These are phyloP conservation scores for Cymodocea nodosa DNA, from an alignment of 116 monocot genomes.

Conservation along the genomic window DNA sequence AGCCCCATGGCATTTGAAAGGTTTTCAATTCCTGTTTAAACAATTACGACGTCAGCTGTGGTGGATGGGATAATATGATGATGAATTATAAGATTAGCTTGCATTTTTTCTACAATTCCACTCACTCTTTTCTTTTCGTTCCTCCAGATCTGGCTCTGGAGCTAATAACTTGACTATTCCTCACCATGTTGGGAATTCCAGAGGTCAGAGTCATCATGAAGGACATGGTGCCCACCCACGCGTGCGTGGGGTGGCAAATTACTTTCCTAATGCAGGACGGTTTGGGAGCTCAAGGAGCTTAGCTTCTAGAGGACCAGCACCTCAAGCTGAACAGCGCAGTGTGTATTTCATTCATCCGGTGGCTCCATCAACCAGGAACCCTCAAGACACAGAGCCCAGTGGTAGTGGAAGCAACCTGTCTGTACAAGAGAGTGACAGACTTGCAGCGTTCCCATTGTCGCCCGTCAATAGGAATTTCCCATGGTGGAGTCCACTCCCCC, in stretches of 20 bases:
- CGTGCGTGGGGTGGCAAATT: not conserved
- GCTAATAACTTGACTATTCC: conserved; percentile 23
- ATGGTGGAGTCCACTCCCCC: conserved; percentile 32
- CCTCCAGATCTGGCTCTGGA: conserved; percentile 29
- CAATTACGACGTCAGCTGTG: no score
- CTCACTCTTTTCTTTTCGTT: not conserved
- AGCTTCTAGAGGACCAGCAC: conserved; percentile 15
- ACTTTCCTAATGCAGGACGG: conserved; percentile 7
- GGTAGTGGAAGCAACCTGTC: conserved; percentile 25
- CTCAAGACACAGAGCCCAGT: conserved; percentile 15
- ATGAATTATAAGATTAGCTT: no score
- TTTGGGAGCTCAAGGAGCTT: conserved; percentile 18
- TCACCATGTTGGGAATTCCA: conserved; percentile 17
- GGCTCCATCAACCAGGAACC: conserved; percentile 14
- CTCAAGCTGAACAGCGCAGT: conserved; percentile 14
- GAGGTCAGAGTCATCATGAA: conserved; percentile 22
- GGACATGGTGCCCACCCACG: conserved; percentile 7
- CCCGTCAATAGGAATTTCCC: conserved; percentile 28
- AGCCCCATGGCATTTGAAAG: no score
- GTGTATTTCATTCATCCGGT: conserved; percentile 24
- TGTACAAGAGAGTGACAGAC: conserved; percentile 47
- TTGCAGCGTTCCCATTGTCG: conserved; percentile 34
- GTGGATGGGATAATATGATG: no score
- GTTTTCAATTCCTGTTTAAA: no score
- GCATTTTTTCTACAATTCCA: not conserved